Conservation (phyloP, 2,329 filamentous ascomycete species). For the Myriosclerotinia duriaeana region DNA sequence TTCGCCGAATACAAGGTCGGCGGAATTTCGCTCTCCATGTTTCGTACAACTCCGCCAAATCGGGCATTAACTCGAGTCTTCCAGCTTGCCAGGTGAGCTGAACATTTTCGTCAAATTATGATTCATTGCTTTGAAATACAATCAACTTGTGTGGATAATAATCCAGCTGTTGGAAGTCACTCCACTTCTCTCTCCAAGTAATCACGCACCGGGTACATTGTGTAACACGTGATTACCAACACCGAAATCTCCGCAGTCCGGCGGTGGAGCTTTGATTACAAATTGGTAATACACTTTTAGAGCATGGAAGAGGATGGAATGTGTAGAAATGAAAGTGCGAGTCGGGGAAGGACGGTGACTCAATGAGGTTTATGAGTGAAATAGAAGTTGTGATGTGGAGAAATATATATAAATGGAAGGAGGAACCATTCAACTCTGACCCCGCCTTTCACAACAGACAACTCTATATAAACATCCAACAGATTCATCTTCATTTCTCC, state of each 20-base stretch:
- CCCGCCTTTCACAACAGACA: not conserved
- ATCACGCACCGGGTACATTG: not conserved
- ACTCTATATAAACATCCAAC: not conserved
- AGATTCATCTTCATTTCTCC: not conserved
- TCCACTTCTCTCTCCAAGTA: not conserved
- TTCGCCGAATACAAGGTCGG: not conserved
- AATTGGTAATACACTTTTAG: not conserved
- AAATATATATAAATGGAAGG: not conserved
- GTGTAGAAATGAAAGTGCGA: not conserved
- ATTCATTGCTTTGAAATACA: not conserved
- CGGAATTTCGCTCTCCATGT: not conserved
- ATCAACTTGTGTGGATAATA: not conserved
- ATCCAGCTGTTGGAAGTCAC: not conserved
- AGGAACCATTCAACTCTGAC: not conserved
- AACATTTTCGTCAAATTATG: not conserved
- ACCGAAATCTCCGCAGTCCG: not conserved
- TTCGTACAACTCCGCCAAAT: not conserved
- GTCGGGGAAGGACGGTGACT: not conserved
- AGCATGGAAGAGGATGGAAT: slow-evolving; percentile 1
- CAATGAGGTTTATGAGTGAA: not conserved
- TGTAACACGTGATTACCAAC: slow-evolving; percentile 19
- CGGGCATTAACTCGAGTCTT: not conserved
- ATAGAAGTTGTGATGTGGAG: not conserved
- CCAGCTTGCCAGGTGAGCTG: not conserved
- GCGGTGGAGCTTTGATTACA: slow-evolving; percentile 3